These are phyloP conservation scores for Chlorociboria aeruginascens DNA, from an alignment of 495 filamentous ascomycete genomes.

Conservation along the genomic window DNA sequence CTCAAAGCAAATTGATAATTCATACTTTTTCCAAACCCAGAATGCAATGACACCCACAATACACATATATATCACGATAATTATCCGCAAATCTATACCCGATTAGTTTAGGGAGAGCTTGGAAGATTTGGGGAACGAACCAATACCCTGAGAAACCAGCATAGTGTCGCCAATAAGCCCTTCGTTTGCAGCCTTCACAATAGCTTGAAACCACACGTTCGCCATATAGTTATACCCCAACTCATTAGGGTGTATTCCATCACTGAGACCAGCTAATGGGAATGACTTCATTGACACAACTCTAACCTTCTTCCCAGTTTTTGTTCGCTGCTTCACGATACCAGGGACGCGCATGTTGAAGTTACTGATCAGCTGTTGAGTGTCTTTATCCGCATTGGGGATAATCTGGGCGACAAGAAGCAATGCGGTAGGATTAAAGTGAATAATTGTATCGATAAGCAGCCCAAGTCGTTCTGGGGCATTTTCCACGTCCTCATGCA, in stretches of 20 bases:
- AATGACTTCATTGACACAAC: constrained; percentile 23
- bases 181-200: constrained; percentile 18
- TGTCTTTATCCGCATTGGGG: constrained; percentile 17
- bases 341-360: constrained; percentile 20
- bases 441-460: constrained; percentile 24
- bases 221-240: constrained; percentile 36
- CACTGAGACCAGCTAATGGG: constrained; percentile 15
- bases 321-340: constrained; percentile 18
- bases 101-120: no score
- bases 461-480: constrained; percentile 21
- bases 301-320: constrained; percentile 16
- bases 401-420: constrained; percentile 28
- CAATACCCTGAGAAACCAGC: no score
- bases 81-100: no score
- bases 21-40: no score
- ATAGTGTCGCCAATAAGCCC: no score
- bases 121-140: no score
- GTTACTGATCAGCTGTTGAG: constrained; percentile 17
- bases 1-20: no score
- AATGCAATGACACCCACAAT: no score
- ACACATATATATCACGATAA: no score
- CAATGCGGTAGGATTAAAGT: constrained; percentile 24
- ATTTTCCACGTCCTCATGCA: constrained; percentile 19
- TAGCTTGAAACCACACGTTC: constrained; percentile 28
- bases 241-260: constrained; percentile 30